Conservation (phyloP, 75 land plant genomes). For the Cunninghamia lanceolata region DNA sequence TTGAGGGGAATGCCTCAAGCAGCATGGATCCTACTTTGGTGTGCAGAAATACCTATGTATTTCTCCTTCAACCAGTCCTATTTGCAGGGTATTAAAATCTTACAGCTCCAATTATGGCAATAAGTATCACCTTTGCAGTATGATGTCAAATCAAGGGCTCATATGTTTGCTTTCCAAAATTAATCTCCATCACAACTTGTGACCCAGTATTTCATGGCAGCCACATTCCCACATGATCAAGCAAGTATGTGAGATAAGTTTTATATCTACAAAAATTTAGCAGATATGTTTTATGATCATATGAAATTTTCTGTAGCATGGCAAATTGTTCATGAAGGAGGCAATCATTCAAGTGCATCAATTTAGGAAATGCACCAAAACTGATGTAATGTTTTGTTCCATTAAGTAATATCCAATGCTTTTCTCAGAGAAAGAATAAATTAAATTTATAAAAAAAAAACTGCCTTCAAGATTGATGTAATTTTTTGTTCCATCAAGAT, state of each 20-base stretch:
- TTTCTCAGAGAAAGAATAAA: too few relatives aligned
- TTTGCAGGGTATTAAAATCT: background rate
- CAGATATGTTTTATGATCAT: background rate
- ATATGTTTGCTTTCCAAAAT: background rate
- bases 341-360: background rate
- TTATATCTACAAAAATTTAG: background rate
- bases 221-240: background rate
- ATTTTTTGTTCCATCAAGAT: background rate
- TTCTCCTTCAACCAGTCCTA: too few relatives aligned
- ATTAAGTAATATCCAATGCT: background rate
- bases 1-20: background rate
- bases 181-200: background rate
- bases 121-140: background rate
- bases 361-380: background rate
- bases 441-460: too few relatives aligned
- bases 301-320: background rate
- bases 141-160: background rate
- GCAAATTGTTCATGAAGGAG: background rate
- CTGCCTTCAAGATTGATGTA: background rate
- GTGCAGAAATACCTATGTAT: background rate
- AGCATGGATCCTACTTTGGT: background rate
- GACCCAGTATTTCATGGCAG: background rate
- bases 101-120: background rate
- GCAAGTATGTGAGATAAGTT: background rate
- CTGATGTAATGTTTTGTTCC: background rate